Evolutionary conservation across 306 rosid species (phyloP), one percentile per base, ranked within the genome.

Genomic region (Pterocarpus macrocarpus): DNA sequence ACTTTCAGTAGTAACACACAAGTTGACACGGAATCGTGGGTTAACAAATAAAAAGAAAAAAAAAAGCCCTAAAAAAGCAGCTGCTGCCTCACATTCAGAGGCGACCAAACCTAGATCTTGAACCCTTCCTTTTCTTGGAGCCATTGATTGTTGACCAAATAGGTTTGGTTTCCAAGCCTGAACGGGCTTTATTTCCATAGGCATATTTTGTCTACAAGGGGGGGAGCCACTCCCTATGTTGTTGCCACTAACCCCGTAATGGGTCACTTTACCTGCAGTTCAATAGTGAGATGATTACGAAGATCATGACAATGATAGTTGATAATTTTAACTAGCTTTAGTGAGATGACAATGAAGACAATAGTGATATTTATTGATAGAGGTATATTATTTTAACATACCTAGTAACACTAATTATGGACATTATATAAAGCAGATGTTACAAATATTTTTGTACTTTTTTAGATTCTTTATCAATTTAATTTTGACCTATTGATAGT

Each of bases 191-290:
- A 44, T n/a, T 43, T 78, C 70, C 64, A 28, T 71, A 53, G 50
- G 68, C 79, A 65, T 61, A 67, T 3, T 76, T 41, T 91, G 96
- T 91, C 87, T 75, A 83, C 85, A 14, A 49, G 7, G 45, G 69
- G 79, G 94, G 97, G 83, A 83, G 81, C 94, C 84, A 80, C 68
- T 67, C 11, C 87, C 89, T 81, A 45, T 73, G 90, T 83, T 88
- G 92, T 80, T 83, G 95, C 89, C 89, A 73, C 80, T 86, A 39
- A 82, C 77, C 83, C 89, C 78, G 85, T 84, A 69, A 66, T 41
- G 50, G 53, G 2, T 80, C 65, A 61, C 68, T 50, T 65, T 44
- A 22, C 28, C 35, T 28, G 0, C 39, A 55, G 44, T 69, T 71
- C 69, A 56, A 80, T 62, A 69, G 67, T 73, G 64, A 56, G 4